These are phyloP conservation scores for Lanmaoa rubissima DNA, from an alignment of 768 basidiomycete genomes.

Conservation along the genomic window DNA sequence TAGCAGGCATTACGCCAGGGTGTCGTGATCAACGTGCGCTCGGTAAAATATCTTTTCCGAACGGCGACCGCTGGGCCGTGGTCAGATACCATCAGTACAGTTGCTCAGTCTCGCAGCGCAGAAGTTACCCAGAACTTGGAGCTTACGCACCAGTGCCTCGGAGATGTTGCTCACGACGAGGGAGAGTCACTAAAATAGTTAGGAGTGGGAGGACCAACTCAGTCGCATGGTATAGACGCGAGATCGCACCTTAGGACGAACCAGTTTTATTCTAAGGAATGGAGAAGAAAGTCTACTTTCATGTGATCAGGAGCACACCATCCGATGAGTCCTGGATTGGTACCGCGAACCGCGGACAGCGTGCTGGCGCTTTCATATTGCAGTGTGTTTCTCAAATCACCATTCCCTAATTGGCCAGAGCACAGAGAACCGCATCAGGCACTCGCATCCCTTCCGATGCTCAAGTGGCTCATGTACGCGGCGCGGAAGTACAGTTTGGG, in stretches of 20 bases:
- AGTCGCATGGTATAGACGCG: too few species aligned
- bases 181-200: neutral
- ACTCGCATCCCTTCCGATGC: neutral
- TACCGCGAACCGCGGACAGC: neutral
- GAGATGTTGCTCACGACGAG: neutral
- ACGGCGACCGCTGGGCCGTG: neutral
- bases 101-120: neutral
- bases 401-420: conserved; percentile 10
- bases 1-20: neutral
- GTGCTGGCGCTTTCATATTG: neutral
- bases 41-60: neutral
- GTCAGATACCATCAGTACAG: neutral
- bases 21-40: neutral
- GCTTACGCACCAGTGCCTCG: neutral
- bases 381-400: conserved; percentile 10
- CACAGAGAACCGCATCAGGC: neutral
- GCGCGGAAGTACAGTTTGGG: neutral
- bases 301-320: neutral
- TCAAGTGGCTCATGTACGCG: neutral
- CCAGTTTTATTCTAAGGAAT: neutral
- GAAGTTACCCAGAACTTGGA: neutral
- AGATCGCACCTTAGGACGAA: neutral
- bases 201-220: neutral
- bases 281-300: too few species aligned
- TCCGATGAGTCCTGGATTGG: neutral